Percentiles rank a stretch among this genome's conserved stretches.
These are phyloP conservation scores for Myriosclerotinia curreyana DNA, from an alignment of 2,329 filamentous ascomycete genomes.

Conservation along the genomic window DNA sequence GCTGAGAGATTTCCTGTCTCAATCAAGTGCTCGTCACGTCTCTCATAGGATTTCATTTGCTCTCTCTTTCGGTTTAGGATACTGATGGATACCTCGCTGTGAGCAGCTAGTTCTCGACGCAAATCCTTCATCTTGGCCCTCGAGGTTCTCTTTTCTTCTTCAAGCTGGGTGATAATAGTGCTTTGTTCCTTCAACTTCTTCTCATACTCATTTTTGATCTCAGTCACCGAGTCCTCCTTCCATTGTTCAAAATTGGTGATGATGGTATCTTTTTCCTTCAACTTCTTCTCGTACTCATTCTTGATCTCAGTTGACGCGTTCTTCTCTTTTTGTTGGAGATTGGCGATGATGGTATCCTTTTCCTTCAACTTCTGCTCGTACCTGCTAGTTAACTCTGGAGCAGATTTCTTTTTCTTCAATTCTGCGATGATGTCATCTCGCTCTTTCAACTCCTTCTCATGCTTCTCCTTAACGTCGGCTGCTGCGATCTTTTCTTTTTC, in stretches of 20 bases:
- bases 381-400: background rate
- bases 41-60: background rate
- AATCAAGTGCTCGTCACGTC: background rate
- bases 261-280: background rate
- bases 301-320: background rate
- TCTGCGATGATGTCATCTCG: background rate
- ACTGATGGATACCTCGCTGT: conserved; percentile 9
- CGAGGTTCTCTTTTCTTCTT: background rate
- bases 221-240: no score
- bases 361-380: background rate
- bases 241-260: background rate
- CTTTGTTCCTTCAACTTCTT: background rate
- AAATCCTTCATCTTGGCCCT: background rate
- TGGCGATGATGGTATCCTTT: background rate
- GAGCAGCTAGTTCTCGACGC: background rate
- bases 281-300: background rate
- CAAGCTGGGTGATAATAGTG: background rate
- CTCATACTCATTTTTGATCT: background rate
- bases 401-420: background rate
- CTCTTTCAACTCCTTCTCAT: background rate
- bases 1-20: conserved; percentile 6
- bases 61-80: conserved; percentile 11
- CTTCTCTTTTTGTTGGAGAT: background rate
- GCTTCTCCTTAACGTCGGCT: background rate
- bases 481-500: background rate